A percentile compares a stretch with the other conserved stretches of the same genome.
Evolutionary conservation across 768 basidiomycete genomes (phyloP).

Genomic region (Leccinum variicolor): DNA sequence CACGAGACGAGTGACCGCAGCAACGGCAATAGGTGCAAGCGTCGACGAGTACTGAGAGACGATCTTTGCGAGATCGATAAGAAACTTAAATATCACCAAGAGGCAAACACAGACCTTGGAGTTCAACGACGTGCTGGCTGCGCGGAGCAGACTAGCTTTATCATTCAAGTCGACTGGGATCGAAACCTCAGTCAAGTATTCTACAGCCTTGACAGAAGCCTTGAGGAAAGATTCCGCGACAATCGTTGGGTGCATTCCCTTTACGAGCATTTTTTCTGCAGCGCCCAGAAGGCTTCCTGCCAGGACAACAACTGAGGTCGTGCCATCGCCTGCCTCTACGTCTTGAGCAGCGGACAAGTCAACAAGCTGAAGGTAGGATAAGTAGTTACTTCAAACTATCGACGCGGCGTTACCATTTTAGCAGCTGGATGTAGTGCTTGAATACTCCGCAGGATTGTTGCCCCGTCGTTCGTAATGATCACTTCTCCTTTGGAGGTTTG

Average conservation of each 20-base stretch:
- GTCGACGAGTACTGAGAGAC: slow-evolving; percentile 99
- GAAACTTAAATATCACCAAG: slow-evolving; percentile 1
- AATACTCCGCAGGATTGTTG: slow-evolving; percentile 93
- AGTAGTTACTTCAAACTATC: neutral
- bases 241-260: slow-evolving; percentile 97
- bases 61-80: slow-evolving; percentile 52
- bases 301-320: slow-evolving; percentile 94
- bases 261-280: slow-evolving; percentile 93
- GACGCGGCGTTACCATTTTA: slow-evolving; percentile 68
- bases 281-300: slow-evolving; percentile 92
- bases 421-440: slow-evolving; percentile 97
- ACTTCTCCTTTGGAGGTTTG: slow-evolving; percentile 96
- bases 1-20: slow-evolving; percentile 88
- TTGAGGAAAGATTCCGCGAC: slow-evolving; percentile 94
- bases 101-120: slow-evolving; percentile 66
- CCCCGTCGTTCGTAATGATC: slow-evolving; percentile 98
- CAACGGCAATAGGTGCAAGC: slow-evolving; percentile 98
- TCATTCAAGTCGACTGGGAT: slow-evolving; percentile 90
- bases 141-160: slow-evolving; percentile 78
- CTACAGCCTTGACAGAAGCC: slow-evolving; percentile 90
- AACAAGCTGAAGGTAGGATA: slow-evolving; percentile 62
- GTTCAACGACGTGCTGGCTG: slow-evolving; percentile 93
- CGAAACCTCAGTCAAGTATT: slow-evolving; percentile 90
- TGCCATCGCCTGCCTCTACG: slow-evolving; percentile 97
- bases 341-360: slow-evolving; percentile 98